phyloP scores from a whole-genome alignment of 768 basidiomycete species.

The Rickenella mellea region DNA sequence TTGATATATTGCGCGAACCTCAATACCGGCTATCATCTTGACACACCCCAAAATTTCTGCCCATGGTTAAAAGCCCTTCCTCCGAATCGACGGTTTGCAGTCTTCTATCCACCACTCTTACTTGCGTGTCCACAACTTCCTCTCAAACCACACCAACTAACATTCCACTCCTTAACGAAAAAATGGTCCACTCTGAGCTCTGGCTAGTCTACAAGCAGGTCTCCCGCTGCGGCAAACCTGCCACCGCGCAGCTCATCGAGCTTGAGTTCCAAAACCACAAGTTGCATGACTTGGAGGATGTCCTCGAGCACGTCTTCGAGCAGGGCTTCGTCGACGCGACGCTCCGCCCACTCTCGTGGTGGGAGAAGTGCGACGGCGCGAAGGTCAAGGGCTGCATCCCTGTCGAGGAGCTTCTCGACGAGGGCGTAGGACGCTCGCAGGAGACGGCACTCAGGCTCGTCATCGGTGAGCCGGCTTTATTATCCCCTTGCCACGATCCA shows the following conservation, averaged over 20 bases:
- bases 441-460: constrained; percentile 35
- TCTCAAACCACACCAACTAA: too few species aligned
- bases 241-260: constrained; percentile 38
- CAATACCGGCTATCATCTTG: too few species aligned
- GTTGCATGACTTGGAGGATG: constrained; percentile 36
- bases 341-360: constrained; percentile 32
- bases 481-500: background rate
- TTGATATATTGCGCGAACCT: too few species aligned
- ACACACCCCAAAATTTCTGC: too few species aligned
- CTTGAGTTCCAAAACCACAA: constrained; percentile 30
- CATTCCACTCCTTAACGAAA: background rate
- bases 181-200: constrained; percentile 28
- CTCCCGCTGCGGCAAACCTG: constrained; percentile 30
- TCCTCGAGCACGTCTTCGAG: constrained; percentile 34
- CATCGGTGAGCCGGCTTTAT: constrained; percentile 25
- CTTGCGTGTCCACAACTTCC: too few species aligned
- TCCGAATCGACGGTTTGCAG: too few species aligned
- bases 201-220: constrained; percentile 40
- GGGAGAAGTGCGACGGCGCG: constrained; percentile 30
- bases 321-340: constrained; percentile 38
- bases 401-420: constrained; percentile 25
- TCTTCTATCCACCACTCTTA: too few species aligned
- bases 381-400: constrained; percentile 24
- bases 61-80: too few species aligned
- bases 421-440: constrained; percentile 33